Percentiles rank a stretch among this genome's conserved stretches.
Conservation (phyloP, 1,284 basidiomycete genomes). For the Rhodotorula sp. region DNA sequence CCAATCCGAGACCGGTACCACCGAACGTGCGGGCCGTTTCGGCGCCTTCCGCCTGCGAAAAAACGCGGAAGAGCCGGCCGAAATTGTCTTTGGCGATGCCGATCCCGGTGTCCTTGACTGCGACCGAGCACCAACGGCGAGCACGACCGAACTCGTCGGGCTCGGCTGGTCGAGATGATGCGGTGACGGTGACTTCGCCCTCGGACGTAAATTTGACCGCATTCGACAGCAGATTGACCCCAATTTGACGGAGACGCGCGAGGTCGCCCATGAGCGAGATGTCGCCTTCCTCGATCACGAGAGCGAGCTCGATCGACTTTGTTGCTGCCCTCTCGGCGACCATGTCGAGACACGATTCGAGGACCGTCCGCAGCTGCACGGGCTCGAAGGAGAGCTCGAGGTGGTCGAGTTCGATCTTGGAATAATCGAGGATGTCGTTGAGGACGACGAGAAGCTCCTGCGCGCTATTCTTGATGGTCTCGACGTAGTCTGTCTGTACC, state of each 20-base stretch:
- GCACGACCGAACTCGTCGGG: not conserved
- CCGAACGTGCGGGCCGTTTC: constrained; percentile 36
- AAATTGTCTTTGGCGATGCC: constrained; percentile 41
- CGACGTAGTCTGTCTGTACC: constrained; percentile 36
- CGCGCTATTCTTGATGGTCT: constrained; percentile 39
- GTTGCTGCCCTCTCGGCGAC: constrained; percentile 37
- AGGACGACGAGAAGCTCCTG: constrained; percentile 39
- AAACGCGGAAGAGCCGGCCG: constrained; percentile 35
- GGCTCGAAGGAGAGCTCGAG: constrained; percentile 32
- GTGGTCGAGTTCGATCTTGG: constrained; percentile 38
- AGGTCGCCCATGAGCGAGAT: constrained; percentile 33
- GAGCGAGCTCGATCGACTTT: constrained; percentile 34
- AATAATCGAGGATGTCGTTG: constrained; percentile 39
- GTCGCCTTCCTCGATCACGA: constrained; percentile 37
- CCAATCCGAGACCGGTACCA: constrained; percentile 40
- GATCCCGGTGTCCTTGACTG: constrained; percentile 38
- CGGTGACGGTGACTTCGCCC: constrained; percentile 36
- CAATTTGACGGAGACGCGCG: constrained; percentile 34
- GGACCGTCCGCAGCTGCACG: constrained; percentile 24
- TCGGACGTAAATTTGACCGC: constrained; percentile 37
- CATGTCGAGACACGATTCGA: constrained; percentile 40
- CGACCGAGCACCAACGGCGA: constrained; percentile 17
- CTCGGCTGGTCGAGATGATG: not conserved
- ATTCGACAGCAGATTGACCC: constrained; percentile 35
- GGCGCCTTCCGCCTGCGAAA: constrained; percentile 37